Conservation (phyloP, 2,329 filamentous ascomycete species). For the Tolypocladium inflatum region DNA sequence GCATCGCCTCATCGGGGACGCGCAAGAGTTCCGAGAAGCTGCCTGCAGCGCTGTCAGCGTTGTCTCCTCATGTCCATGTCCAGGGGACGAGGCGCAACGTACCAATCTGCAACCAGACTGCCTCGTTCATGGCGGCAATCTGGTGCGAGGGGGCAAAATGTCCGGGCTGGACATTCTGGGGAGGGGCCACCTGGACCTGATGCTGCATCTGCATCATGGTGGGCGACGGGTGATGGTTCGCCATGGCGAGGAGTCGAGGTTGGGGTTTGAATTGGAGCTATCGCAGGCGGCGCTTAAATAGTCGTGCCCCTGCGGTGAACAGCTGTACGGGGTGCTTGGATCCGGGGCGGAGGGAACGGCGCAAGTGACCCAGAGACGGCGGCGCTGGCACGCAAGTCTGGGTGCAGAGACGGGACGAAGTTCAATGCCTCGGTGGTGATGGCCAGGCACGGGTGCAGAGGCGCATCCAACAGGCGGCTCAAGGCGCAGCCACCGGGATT, state of each 20-base stretch:
- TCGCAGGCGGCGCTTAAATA: slow-evolving; percentile 5
- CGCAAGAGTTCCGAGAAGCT: slow-evolving; percentile 80
- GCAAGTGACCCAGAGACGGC: not conserved
- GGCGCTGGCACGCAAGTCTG: not conserved
- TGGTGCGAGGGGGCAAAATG: slow-evolving; percentile 62
- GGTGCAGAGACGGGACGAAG: slow-evolving; percentile 1
- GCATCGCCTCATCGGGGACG: slow-evolving; percentile 79
- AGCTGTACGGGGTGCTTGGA: slow-evolving; percentile 7
- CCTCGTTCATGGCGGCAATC: slow-evolving; percentile 71
- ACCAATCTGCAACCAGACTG: slow-evolving; percentile 90
- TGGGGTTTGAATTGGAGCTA: slow-evolving; percentile 3
- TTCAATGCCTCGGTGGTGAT: slow-evolving; percentile 3
- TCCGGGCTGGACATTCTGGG: slow-evolving; percentile 44
- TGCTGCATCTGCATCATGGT: slow-evolving; percentile 62
- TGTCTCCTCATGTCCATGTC: not conserved
- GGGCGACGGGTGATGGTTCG: slow-evolving; percentile 72
- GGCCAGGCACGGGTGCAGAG: not conserved
- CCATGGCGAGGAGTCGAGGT: slow-evolving; percentile 39
- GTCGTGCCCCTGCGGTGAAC: slow-evolving; percentile 6
- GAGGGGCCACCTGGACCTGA: slow-evolving; percentile 48
- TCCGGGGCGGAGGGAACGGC: slow-evolving; percentile 1
- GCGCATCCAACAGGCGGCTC: not conserved
- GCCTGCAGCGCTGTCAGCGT: slow-evolving; percentile 40
- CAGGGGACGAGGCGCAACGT: slow-evolving; percentile 25
- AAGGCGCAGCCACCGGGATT: slow-evolving; percentile 1